Percentiles rank a stretch among this genome's conserved stretches.
Evolutionary conservation across 2,329 filamentous ascomycete species (phyloP).

Genomic region (Coleophoma eucalyptorum): DNA sequence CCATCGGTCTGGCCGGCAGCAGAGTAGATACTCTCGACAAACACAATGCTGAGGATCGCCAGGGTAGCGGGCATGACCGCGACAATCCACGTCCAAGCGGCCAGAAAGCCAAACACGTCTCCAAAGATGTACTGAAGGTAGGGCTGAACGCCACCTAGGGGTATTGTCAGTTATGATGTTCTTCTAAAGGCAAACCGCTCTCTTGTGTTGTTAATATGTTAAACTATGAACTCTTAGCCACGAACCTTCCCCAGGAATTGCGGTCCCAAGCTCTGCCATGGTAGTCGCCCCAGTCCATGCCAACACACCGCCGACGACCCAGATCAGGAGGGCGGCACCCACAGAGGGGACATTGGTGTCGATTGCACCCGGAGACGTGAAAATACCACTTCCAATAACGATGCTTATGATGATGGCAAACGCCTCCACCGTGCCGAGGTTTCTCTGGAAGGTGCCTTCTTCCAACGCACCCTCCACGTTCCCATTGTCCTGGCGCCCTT

Average conservation of each 20-base stretch:
- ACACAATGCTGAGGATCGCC: slow-evolving; percentile 61
- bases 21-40: slow-evolving; percentile 56
- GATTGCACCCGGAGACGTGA: slow-evolving; percentile 60
- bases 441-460: slow-evolving; percentile 33
- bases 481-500: too few relatives aligned
- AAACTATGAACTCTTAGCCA: too few relatives aligned
- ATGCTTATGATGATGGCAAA: slow-evolving; percentile 61
- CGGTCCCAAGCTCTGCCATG: slow-evolving; percentile 59
- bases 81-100: slow-evolving; percentile 63
- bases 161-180: too few relatives aligned
- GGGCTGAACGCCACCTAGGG: slow-evolving; percentile 54
- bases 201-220: too few relatives aligned
- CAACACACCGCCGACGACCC: slow-evolving; percentile 57
- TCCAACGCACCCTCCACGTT: too few relatives aligned
- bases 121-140: slow-evolving; percentile 59
- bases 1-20: slow-evolving; percentile 42
- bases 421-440: slow-evolving; percentile 42
- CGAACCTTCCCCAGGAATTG: slow-evolving; percentile 55
- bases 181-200: too few relatives aligned
- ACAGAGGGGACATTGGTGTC: slow-evolving; percentile 62
- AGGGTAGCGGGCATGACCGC: slow-evolving; percentile 62
- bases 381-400: slow-evolving; percentile 62
- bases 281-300: slow-evolving; percentile 62
- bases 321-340: slow-evolving; percentile 52
- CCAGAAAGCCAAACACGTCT: slow-evolving; percentile 57